Percentiles rank a stretch among this genome's conserved stretches.
Evolutionary conservation across 2,329 filamentous ascomycete genomes (phyloP).

Genomic region (Diaporthe velutina): DNA sequence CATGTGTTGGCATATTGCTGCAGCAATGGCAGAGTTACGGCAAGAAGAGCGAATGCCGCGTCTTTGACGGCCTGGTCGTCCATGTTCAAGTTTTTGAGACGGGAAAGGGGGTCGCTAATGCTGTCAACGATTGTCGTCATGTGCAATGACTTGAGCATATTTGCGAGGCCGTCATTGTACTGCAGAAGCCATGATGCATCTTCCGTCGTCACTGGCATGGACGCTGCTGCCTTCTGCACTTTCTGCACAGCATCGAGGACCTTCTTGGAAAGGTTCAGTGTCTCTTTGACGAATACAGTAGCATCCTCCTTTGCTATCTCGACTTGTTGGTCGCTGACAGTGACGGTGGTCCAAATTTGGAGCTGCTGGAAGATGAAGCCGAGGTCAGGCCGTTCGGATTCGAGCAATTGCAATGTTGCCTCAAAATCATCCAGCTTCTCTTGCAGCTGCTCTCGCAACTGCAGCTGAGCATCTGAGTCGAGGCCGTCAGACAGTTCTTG

Average conservation of each 20-base stretch:
- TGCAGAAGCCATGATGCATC: conserved; percentile 73
- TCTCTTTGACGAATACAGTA: conserved; percentile 65
- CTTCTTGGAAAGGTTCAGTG: conserved; percentile 78
- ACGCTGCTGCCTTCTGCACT: conserved; percentile 67
- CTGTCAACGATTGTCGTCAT: conserved; percentile 65
- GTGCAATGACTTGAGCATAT: conserved; percentile 71
- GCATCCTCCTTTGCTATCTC: conserved; percentile 43
- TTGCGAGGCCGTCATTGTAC: conserved; percentile 64
- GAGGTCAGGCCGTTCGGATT: conserved; percentile 67
- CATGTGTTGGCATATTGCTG: conserved; percentile 78
- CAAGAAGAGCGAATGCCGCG: conserved; percentile 69
- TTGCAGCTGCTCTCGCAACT: conserved; percentile 52
- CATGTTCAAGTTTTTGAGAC: conserved; percentile 53
- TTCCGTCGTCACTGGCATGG: conserved; percentile 70
- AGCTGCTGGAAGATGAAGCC: conserved; percentile 77
- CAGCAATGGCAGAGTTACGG: conserved; percentile 77
- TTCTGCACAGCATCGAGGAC: conserved; percentile 86
- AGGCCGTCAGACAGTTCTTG: conserved; percentile 66
- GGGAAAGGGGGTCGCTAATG: conserved; percentile 54
- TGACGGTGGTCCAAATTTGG: conserved; percentile 68
- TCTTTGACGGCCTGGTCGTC: conserved; percentile 55
- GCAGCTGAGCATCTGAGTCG: conserved; percentile 52
- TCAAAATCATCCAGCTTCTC: conserved; percentile 53
- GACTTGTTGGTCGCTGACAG: conserved; percentile 39
- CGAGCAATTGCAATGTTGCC: conserved; percentile 57